Conservation (phyloP, 108 stramenopile species). For the Thalassiosira profunda region DNA sequence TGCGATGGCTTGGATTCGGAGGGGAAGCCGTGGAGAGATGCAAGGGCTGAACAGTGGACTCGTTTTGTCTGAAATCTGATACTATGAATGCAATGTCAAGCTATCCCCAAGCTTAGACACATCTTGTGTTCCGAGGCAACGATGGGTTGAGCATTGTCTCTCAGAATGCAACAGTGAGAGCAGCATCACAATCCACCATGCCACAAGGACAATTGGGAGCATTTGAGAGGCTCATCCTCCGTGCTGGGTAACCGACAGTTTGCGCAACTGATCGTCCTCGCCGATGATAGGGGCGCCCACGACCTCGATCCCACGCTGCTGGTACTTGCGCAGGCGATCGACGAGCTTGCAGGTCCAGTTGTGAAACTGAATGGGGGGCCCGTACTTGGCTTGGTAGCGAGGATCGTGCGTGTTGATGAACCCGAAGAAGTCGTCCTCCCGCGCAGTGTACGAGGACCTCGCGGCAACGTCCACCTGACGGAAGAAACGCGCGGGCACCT, state of each 20-base stretch:
- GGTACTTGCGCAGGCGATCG: slow-evolving; percentile 15
- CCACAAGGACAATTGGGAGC: no score
- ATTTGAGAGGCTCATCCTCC: no score
- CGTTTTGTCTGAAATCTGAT: no score
- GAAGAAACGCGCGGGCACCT: slow-evolving; percentile 14
- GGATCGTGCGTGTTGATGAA: background rate
- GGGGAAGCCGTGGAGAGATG: slow-evolving; percentile 16
- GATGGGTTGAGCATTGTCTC: no score
- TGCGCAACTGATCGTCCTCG: slow-evolving; percentile 3
- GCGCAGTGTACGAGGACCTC: background rate
- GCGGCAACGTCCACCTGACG: slow-evolving; percentile 8
- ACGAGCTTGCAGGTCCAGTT: slow-evolving; percentile 18
- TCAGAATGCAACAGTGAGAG: no score
- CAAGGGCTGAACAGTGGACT: no score
- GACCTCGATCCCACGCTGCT: slow-evolving; percentile 22
- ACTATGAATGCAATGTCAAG: no score
- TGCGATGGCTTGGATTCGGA: slow-evolving; percentile 27
- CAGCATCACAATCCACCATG: no score
- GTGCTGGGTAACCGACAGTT: background rate
- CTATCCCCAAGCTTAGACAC: no score
- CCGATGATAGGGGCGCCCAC: slow-evolving; percentile 17
- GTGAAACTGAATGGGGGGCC: slow-evolving; percentile 6
- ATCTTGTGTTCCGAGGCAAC: no score
- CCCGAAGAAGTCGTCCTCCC: background rate
- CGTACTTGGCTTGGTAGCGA: slow-evolving; percentile 1